Evolutionary conservation across 2,329 filamentous ascomycete genomes (phyloP).

Genomic region (Monosporascus sp.): DNA sequence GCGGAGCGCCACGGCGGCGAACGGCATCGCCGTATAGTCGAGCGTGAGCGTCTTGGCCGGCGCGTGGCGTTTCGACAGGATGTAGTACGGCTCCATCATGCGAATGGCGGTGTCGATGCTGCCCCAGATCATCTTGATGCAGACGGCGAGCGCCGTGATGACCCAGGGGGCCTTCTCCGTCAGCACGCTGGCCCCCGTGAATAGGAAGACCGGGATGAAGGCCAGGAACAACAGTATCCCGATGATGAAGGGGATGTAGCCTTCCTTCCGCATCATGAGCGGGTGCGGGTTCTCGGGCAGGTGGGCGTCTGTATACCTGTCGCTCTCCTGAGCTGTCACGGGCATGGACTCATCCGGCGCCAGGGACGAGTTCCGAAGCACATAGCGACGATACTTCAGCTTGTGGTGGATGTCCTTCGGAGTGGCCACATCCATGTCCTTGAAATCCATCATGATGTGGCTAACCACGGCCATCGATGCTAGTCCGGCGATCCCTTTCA

Average conservation of each 20-base stretch:
- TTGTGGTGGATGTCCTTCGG: slow-evolving; percentile 62
- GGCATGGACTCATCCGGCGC: slow-evolving; percentile 55
- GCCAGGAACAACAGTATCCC: slow-evolving; percentile 50
- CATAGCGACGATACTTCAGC: slow-evolving; percentile 61
- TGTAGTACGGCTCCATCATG: slow-evolving; percentile 70
- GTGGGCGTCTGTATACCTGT: slow-evolving; percentile 43
- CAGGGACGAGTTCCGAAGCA: slow-evolving; percentile 64
- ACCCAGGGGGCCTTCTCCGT: slow-evolving; percentile 60
- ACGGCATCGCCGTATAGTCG: slow-evolving; percentile 69
- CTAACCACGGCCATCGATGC: slow-evolving; percentile 70
- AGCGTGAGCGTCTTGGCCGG: slow-evolving; percentile 60
- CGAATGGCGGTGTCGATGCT: slow-evolving; percentile 64
- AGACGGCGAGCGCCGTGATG: slow-evolving; percentile 59
- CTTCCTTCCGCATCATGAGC: slow-evolving; percentile 57
- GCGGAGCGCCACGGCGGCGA: slow-evolving; percentile 57
- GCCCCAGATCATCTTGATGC: slow-evolving; percentile 63
- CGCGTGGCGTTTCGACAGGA: slow-evolving; percentile 61
- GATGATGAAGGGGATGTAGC: slow-evolving; percentile 55
- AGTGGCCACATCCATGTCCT: slow-evolving; percentile 62
- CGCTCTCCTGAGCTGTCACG: slow-evolving; percentile 32
- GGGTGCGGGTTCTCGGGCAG: slow-evolving; percentile 60
- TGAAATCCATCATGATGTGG: slow-evolving; percentile 70
- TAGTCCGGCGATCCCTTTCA: slow-evolving; percentile 67
- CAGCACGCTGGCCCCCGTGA: slow-evolving; percentile 47
- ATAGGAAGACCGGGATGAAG: slow-evolving; percentile 58